Percentiles rank a stretch among this genome's conserved stretches.
These are phyloP conservation scores for Aspergillus homomorphus DNA, from an alignment of 495 filamentous ascomycete genomes.

Conservation along the genomic window DNA sequence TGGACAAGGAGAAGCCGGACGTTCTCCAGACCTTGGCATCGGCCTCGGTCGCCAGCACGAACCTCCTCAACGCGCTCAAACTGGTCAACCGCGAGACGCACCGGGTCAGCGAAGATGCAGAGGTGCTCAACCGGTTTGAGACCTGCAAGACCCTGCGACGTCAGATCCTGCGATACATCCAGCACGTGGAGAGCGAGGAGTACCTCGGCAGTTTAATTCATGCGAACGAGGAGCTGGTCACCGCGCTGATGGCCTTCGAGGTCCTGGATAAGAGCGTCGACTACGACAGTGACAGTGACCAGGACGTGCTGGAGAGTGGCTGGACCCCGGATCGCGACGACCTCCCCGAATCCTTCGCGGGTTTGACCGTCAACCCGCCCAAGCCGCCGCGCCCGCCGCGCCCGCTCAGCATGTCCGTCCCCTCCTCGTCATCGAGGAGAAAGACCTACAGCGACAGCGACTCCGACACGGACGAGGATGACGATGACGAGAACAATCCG, in stretches of 20 bases:
- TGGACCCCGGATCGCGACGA: slow-evolving; percentile 35
- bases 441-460: slow-evolving; percentile 37
- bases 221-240: slow-evolving; percentile 81
- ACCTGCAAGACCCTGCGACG: slow-evolving; percentile 78
- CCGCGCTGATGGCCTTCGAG: slow-evolving; percentile 92
- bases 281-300: slow-evolving; percentile 92
- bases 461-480: slow-evolving; percentile 47
- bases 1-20: slow-evolving; percentile 82
- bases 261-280: slow-evolving; percentile 93
- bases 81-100: slow-evolving; percentile 87
- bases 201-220: slow-evolving; percentile 77
- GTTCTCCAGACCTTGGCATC: slow-evolving; percentile 82
- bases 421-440: slow-evolving; percentile 25
- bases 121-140: slow-evolving; percentile 76
- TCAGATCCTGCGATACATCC: slow-evolving; percentile 84
- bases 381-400: slow-evolving; percentile 41
- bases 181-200: slow-evolving; percentile 77
- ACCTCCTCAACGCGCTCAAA: slow-evolving; percentile 83
- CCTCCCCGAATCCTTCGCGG: slow-evolving; percentile 37
- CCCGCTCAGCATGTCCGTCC: slow-evolving; percentile 31
- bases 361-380: slow-evolving; percentile 39
- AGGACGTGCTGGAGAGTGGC: slow-evolving; percentile 38
- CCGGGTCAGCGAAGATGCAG: slow-evolving; percentile 78
- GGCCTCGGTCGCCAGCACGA: slow-evolving; percentile 82
- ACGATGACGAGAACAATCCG: slow-evolving; percentile 69